Evolutionary conservation across 495 filamentous ascomycete genomes (phyloP).

Genomic region (Zalerion maritima): DNA sequence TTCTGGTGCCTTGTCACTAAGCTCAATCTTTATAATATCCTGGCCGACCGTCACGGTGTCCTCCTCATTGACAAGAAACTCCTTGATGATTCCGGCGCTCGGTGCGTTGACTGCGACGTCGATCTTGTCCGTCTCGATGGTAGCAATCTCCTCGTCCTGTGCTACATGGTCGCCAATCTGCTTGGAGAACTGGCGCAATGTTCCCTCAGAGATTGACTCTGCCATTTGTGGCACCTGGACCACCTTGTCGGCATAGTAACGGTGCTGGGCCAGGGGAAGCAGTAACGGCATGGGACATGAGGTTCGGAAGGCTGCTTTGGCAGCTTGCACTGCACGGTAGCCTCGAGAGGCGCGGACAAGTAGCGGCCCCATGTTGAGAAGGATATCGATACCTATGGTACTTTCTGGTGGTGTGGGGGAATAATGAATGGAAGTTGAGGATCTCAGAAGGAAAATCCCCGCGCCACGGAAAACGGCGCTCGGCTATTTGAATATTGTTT

Average conservation of each 20-base stretch:
- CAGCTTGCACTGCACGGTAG: background rate
- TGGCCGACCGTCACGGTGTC: conserved; percentile 94
- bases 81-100: conserved; percentile 78
- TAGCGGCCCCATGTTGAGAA: conserved; percentile 6
- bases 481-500: too few species aligned
- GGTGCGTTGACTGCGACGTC: conserved; percentile 93
- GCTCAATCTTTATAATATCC: conserved; percentile 71
- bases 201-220: conserved; percentile 96
- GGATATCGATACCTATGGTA: conserved; percentile 11
- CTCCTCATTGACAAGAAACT: conserved; percentile 85
- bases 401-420: too few species aligned
- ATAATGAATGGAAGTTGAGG: too few species aligned
- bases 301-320: too few species aligned
- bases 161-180: conserved; percentile 90
- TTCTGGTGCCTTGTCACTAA: conserved; percentile 46
- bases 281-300: too few species aligned
- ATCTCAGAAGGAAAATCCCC: too few species aligned
- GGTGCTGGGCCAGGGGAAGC: conserved; percentile 32
- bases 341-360: conserved; percentile 3
- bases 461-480: too few species aligned
- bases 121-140: conserved; percentile 99
- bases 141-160: conserved; percentile 94
- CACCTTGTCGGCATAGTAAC: conserved; percentile 54
- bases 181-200: conserved; percentile 91
- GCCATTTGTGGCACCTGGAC: conserved; percentile 97